Percentiles rank a stretch among this genome's conserved stretches.
phyloP scores from a whole-genome alignment of 2,329 filamentous ascomycete genomes.

The Aspergillus neotritici region DNA sequence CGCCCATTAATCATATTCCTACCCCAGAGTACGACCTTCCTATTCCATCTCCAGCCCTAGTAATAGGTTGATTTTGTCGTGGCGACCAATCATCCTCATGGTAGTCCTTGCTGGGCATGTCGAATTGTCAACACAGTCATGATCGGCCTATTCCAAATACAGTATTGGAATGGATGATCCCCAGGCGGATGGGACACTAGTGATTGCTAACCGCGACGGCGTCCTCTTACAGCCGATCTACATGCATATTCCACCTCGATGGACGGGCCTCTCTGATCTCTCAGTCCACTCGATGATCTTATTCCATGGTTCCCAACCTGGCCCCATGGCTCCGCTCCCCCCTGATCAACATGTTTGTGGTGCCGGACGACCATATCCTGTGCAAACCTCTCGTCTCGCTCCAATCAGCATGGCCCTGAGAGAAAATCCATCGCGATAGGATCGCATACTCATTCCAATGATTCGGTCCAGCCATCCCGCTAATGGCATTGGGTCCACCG shows the following conservation, averaged over 20 bases:
- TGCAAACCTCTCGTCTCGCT: too few relatives aligned
- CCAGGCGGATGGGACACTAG: constrained; percentile 8
- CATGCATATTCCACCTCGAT: constrained; percentile 7
- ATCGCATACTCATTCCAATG: constrained; percentile 5
- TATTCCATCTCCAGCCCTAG: too few relatives aligned
- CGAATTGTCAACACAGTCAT: background rate
- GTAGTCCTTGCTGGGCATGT: constrained; percentile 1
- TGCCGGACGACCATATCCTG: too few relatives aligned
- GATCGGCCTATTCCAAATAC: constrained; percentile 2
- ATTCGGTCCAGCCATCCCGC: constrained; percentile 2
- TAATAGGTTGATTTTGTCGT: too few relatives aligned
- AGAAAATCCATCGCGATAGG: too few relatives aligned
- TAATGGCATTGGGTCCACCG: constrained; percentile 4
- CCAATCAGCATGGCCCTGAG: too few relatives aligned
- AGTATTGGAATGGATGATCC: constrained; percentile 1
- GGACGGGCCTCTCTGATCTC: constrained; percentile 1
- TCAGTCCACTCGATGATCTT: background rate
- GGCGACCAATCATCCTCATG: background rate
- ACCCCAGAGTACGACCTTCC: too few relatives aligned
- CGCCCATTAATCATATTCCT: too few relatives aligned
- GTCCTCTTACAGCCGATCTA: constrained; percentile 5
- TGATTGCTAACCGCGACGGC: constrained; percentile 7
- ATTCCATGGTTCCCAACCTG: background rate
- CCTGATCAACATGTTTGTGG: constrained; percentile 1
- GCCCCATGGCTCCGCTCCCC: too few relatives aligned